Evolutionary conservation across 768 basidiomycete species (phyloP).

Genomic region (Boletus eberwhitei): DNA sequence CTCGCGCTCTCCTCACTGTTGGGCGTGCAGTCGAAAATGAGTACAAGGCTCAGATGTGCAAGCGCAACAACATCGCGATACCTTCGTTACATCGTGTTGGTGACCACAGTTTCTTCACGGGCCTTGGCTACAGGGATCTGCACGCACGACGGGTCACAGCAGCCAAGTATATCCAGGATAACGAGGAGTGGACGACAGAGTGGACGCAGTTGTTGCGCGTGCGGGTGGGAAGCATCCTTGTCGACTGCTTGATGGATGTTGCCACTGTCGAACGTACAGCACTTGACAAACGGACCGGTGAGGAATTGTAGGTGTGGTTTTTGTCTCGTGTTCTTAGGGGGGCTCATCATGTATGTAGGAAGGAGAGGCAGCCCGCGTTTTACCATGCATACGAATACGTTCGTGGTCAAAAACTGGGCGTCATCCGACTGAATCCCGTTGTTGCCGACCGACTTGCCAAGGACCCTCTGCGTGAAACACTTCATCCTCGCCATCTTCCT

Average conservation of each 20-base stretch:
- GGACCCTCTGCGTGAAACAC: slow-evolving; percentile 62
- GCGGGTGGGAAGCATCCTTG: slow-evolving; percentile 76
- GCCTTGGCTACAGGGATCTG: slow-evolving; percentile 57
- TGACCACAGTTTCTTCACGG: slow-evolving; percentile 49
- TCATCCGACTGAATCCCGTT: slow-evolving; percentile 81
- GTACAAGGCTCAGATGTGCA: slow-evolving; percentile 82
- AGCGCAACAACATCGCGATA: slow-evolving; percentile 54
- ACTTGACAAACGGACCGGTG: slow-evolving; percentile 54
- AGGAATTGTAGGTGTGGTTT: slow-evolving; percentile 49
- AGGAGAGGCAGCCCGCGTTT: slow-evolving; percentile 86
- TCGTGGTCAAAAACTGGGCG: slow-evolving; percentile 92
- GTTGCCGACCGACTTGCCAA: slow-evolving; percentile 75
- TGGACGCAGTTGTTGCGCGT: slow-evolving; percentile 82
- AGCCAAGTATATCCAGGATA: slow-evolving; percentile 59
- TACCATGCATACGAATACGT: slow-evolving; percentile 88
- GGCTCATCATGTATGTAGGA: slow-evolving; percentile 35
- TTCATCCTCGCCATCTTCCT: slow-evolving; percentile 92
- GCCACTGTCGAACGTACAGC: slow-evolving; percentile 70
- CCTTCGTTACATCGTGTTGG: slow-evolving; percentile 32
- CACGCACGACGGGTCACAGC: slow-evolving; percentile 64
- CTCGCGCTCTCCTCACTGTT: slow-evolving; percentile 73
- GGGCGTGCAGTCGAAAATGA: slow-evolving; percentile 88
- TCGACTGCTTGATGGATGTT: slow-evolving; percentile 80
- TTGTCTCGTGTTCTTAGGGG: not conserved
- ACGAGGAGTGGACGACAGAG: slow-evolving; percentile 69